phyloP scores from a whole-genome alignment of 2,329 filamentous ascomycete species.

The Pseudogymnoascus sp. region DNA sequence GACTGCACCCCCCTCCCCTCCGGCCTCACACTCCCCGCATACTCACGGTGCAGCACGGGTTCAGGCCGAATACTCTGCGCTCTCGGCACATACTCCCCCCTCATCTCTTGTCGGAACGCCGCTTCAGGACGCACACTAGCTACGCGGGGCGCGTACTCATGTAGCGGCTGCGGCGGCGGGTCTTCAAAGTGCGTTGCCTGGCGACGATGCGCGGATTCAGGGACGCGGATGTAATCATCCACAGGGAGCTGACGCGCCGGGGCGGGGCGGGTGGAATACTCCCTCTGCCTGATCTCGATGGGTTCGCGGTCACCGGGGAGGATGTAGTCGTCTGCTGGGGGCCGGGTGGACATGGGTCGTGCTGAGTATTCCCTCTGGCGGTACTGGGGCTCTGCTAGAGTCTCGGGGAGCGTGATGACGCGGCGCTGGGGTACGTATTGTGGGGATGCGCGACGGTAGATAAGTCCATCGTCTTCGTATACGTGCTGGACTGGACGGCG shows the following conservation, averaged over 20 bases:
- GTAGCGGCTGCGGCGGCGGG: constrained; percentile 26
- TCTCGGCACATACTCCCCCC: constrained; percentile 35
- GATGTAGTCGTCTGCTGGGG: constrained; percentile 39
- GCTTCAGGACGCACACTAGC: constrained; percentile 33
- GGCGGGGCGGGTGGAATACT: background rate
- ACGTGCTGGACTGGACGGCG: constrained; percentile 29
- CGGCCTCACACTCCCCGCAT: constrained; percentile 31
- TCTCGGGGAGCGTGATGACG: constrained; percentile 56
- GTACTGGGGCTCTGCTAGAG: constrained; percentile 40
- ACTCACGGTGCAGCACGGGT: constrained; percentile 30
- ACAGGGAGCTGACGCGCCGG: background rate
- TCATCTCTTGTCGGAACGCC: constrained; percentile 33
- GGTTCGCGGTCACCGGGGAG: constrained; percentile 32
- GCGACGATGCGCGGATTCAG: constrained; percentile 13
- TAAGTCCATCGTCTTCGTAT: constrained; percentile 41
- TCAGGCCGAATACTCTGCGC: constrained; percentile 37
- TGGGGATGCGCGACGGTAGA: constrained; percentile 46
- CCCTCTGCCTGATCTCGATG: constrained; percentile 12
- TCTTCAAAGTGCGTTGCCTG: constrained; percentile 35
- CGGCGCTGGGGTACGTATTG: constrained; percentile 42
- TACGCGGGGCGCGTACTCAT: constrained; percentile 38
- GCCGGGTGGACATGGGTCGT: constrained; percentile 35
- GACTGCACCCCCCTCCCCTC: constrained; percentile 24
- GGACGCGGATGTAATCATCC: background rate
- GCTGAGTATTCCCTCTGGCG: constrained; percentile 50